Conservation (phyloP, 2,329 filamentous ascomycete species). For the Aspergillus pseudonomiae region DNA sequence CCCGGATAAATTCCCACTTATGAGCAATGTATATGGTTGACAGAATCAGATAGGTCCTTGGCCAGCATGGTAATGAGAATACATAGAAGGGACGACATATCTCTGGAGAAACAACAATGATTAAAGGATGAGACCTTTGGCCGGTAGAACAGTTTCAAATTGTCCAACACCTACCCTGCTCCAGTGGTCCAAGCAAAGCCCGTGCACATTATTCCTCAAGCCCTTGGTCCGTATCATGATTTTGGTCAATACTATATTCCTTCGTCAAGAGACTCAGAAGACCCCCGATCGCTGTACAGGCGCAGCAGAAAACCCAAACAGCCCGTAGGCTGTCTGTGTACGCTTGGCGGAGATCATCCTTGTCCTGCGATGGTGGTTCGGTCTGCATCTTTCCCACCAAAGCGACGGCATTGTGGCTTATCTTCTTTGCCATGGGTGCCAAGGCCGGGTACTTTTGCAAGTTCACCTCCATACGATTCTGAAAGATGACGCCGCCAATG, state of each 20-base stretch:
- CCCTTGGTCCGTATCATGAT: not conserved
- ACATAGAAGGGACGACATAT: no score
- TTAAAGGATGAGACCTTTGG: not conserved
- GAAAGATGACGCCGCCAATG: not conserved
- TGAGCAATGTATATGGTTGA: no score
- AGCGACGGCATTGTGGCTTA: not conserved
- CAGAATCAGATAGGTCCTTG: no score
- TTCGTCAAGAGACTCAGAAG: not conserved
- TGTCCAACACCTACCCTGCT: no score
- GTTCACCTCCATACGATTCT: not conserved
- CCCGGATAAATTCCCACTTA: no score
- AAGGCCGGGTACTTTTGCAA: not conserved
- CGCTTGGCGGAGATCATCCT: not conserved
- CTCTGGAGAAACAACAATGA: not conserved
- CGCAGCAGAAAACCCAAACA: not conserved
- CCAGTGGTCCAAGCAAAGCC: not conserved
- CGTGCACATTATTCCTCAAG: not conserved
- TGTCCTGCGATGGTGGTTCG: not conserved
- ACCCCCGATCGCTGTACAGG: not conserved
- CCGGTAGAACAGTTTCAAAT: no score
- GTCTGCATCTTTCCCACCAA: not conserved
- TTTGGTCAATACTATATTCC: not conserved
- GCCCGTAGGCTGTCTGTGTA: not conserved
- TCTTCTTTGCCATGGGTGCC: not conserved
- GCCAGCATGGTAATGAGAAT: no score